Base-by-base conservation (phyloP, 768 basidiomycete species). In the Boletus pseudo-olivaceus region DNA sequence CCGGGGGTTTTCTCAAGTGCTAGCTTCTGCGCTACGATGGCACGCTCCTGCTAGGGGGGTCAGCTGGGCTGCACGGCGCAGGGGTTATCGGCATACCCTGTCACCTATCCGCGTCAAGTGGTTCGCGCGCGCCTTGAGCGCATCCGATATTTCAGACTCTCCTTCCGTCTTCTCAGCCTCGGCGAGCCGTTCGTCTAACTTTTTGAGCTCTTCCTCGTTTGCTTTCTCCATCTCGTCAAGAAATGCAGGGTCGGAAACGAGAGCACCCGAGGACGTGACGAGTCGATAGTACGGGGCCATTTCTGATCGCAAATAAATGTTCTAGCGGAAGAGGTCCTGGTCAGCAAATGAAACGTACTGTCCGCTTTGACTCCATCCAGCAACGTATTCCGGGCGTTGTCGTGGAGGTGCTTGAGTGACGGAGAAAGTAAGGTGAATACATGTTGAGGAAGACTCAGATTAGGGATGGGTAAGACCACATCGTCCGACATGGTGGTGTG, bases 1-100 rank as follows among this genome's bases (percentile, higher is more conserved):
- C 94, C 95, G 3, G 95, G 0, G n/a, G 90, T 95, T 74, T 97
- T 97, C 72, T 89, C 85, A 15, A 97, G 72, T 0, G 96, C 95
- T 1, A 87, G 76, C 53, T 86, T 84, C 65, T 94, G 86, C 0
- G 95, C 93, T 41, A 80, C 82, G 15, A 94, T 67, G 1, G 94
- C 85, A n/a, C 77, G 75, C 40, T 94, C 92, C 92, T 96, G 55
- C 4, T 12, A 1, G 20, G 5, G 19, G n/a, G 26, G 26, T 50
- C 44, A 43, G 20, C 34, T 33, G 41, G 4, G 30, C 26, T 27
- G 26, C 9, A 27, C 4, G 15, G n/a, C 40, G 17, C 0, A 48
- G 9, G 33, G 20, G 15, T 8, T n/a, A 44, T 19, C 1, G 7
- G 56, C 65, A 42, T 52, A 78, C 78, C 74, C 78, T 93, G 72